These are phyloP conservation scores for Cerrena zonata DNA, from an alignment of 1,284 basidiomycete genomes.

Conservation along the genomic window DNA sequence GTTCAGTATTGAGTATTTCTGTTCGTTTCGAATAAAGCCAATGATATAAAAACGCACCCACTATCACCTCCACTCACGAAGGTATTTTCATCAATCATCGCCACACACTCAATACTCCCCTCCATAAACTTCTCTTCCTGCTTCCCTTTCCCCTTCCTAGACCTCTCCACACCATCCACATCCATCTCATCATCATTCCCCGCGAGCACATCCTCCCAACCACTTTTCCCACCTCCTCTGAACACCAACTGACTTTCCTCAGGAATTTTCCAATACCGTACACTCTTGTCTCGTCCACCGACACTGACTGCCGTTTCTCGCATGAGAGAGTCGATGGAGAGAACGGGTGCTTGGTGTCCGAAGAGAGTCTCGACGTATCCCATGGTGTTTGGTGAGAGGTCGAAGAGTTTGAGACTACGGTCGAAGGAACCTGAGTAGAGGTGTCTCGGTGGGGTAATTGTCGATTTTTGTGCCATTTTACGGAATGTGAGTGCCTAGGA, in stretches of 20 bases:
- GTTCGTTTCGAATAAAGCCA: constrained; percentile 9
- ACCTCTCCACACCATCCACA: constrained; percentile 25
- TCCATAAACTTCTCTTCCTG: constrained; percentile 67
- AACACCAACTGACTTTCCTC: constrained; percentile 97
- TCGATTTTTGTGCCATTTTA: constrained; percentile 54
- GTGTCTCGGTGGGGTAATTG: constrained; percentile 36
- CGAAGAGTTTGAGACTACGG: constrained; percentile 7
- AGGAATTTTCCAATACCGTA: constrained; percentile 93
- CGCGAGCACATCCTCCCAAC: constrained; percentile 74
- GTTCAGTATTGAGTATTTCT: constrained; percentile 1
- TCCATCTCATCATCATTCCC: constrained; percentile 53
- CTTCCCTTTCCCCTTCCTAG: constrained; percentile 31
- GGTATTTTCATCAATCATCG: constrained; percentile 89
- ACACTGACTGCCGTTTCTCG: constrained; percentile 83
- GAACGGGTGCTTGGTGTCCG: constrained; percentile 89
- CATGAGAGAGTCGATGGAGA: constrained; percentile 74
- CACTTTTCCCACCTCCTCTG: constrained; percentile 81
- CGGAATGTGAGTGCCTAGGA: constrained; percentile 73
- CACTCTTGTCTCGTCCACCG: constrained; percentile 86
- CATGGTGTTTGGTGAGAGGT: constrained; percentile 33
- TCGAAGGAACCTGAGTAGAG: constrained; percentile 54
- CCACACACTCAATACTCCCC: constrained; percentile 86
- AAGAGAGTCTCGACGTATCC: constrained; percentile 96
- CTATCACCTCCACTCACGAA: constrained; percentile 94
- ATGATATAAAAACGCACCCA: constrained; percentile 53